Conservation (phyloP, 1,284 basidiomycete genomes). For the Irpex sp. region DNA sequence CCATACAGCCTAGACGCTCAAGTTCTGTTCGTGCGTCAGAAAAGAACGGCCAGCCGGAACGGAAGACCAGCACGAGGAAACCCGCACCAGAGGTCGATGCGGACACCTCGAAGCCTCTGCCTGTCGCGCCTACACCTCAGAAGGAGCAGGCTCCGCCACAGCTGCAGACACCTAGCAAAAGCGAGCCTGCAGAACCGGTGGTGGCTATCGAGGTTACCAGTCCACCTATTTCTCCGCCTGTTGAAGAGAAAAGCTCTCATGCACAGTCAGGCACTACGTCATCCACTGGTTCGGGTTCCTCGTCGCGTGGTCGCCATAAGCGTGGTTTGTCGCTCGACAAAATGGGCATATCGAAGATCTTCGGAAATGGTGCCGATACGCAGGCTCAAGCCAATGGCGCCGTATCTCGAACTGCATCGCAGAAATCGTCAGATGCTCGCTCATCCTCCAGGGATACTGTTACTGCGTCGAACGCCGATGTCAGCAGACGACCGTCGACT, state of each 20-base stretch:
- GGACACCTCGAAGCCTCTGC: conserved; percentile 14
- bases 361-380: conserved; percentile 30
- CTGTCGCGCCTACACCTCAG: conserved; percentile 18
- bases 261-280: conserved; percentile 19
- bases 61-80: conserved; percentile 4
- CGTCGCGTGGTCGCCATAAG: conserved; percentile 43
- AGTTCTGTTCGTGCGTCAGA: conserved; percentile 24
- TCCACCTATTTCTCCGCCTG: conserved; percentile 38
- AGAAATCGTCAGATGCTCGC: conserved; percentile 31
- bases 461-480: conserved; percentile 17
- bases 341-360: conserved; percentile 67
- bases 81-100: background rate
- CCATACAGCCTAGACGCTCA: conserved; percentile 17
- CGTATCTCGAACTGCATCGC: conserved; percentile 38
- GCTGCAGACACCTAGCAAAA: conserved; percentile 1
- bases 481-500: conserved; percentile 31
- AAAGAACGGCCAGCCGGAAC: conserved; percentile 6
- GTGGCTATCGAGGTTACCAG: conserved; percentile 47
- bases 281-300: conserved; percentile 31
- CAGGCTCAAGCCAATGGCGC: conserved; percentile 21
- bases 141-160: conserved; percentile 10
- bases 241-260: conserved; percentile 31
- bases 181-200: conserved; percentile 27
- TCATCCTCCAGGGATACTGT: conserved; percentile 23
- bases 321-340: conserved; percentile 72